These are phyloP conservation scores for Xylariomycetidae sp. DNA, from an alignment of 2,329 filamentous ascomycete species.

Conservation along the genomic window DNA sequence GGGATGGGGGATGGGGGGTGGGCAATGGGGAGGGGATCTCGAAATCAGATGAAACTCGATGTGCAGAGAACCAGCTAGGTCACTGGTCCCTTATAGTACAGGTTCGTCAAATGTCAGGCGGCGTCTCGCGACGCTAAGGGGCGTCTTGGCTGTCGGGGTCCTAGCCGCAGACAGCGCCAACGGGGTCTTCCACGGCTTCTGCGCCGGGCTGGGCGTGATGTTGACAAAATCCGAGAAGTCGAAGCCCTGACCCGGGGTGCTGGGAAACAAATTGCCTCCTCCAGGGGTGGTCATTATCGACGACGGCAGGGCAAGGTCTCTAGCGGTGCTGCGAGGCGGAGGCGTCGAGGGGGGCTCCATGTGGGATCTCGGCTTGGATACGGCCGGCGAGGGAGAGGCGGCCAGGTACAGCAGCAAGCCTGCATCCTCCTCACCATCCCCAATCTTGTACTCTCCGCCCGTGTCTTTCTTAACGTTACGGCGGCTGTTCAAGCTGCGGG, in stretches of 20 bases:
- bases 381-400: conserved; percentile 82
- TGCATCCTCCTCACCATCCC: conserved; percentile 70
- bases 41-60: no score
- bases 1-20: no score
- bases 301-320: conserved; percentile 64
- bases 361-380: conserved; percentile 44
- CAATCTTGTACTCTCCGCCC: conserved; percentile 28
- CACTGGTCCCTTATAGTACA: conserved; percentile 10
- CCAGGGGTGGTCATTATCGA: conserved; percentile 87
- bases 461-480: conserved; percentile 38
- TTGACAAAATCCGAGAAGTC: conserved; percentile 98
- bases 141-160: conserved; percentile 40
- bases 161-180: conserved; percentile 39
- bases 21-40: no score
- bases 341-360: conserved; percentile 73
- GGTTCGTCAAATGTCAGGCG: conserved; percentile 77
- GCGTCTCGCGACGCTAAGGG: conserved; percentile 63
- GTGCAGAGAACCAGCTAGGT: no score
- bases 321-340: conserved; percentile 52
- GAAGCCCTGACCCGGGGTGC: conserved; percentile 76
- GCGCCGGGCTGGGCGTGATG: conserved; percentile 91
- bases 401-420: conserved; percentile 79
- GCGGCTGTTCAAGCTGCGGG: conserved; percentile 39
- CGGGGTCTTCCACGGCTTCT: conserved; percentile 83
- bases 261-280: conserved; percentile 61